Evolutionary conservation across 805 yeast genomes (phyloP).

Genomic region (Saccharomycopsis fibuligera): DNA sequence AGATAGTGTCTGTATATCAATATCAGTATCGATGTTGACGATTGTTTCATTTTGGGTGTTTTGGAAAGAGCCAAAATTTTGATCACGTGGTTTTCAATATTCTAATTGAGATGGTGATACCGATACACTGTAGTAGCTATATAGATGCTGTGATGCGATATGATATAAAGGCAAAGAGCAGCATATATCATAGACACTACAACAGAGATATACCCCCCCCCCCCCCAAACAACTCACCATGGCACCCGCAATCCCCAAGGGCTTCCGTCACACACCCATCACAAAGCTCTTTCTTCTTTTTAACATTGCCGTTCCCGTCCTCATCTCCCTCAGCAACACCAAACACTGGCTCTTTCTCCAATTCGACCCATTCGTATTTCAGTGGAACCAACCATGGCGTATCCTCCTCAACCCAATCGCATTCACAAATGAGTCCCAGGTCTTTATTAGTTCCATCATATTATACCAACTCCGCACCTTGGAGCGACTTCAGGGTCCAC

Average conservation of each 20-base stretch:
- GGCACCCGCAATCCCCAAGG: background rate
- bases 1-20: too few relatives aligned
- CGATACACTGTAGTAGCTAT: too few relatives aligned
- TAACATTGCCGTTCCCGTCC: conserved; percentile 25
- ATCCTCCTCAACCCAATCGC: conserved; percentile 10
- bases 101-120: too few relatives aligned
- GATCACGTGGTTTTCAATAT: too few relatives aligned
- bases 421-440: conserved; percentile 25
- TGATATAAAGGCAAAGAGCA: too few relatives aligned
- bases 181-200: too few relatives aligned
- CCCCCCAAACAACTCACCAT: too few relatives aligned
- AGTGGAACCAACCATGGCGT: conserved; percentile 27
- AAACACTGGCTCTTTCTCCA: conserved; percentile 28
- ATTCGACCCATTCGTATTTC: conserved; percentile 27
- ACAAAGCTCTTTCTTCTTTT: conserved; percentile 25
- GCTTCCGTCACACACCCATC: conserved; percentile 25
- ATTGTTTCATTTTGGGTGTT: too few relatives aligned
- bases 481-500: conserved; percentile 32
- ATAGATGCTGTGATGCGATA: too few relatives aligned
- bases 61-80: too few relatives aligned
- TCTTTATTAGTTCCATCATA: conserved; percentile 28
- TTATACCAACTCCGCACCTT: conserved; percentile 31
- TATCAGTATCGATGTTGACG: too few relatives aligned
- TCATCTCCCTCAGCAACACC: conserved; percentile 29
- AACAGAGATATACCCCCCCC: too few relatives aligned